Conservation (phyloP, 2,329 filamentous ascomycete species). For the Fusarium verticillioides region DNA sequence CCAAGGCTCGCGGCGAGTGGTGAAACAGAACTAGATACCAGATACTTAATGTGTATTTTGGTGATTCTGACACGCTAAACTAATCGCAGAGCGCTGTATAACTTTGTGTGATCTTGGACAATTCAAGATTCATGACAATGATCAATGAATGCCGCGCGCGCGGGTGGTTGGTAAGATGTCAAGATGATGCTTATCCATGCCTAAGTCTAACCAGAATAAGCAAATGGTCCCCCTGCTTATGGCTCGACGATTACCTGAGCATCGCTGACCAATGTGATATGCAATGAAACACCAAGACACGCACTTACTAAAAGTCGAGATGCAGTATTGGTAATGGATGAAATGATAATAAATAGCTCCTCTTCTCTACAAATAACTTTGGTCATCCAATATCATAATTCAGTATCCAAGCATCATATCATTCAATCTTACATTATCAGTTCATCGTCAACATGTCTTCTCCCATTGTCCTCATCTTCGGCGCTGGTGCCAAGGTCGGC, state of each 20-base stretch:
- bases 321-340: not conserved
- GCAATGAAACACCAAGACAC: not conserved
- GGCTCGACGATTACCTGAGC: not conserved
- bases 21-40: too few species aligned
- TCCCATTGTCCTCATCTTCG: constrained; percentile 7
- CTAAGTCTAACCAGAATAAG: not conserved
- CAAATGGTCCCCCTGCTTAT: not conserved
- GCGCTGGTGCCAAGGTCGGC: constrained; percentile 18
- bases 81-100: not conserved
- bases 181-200: not conserved
- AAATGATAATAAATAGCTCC: not conserved
- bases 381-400: too few species aligned
- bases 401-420: too few species aligned
- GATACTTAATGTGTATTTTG: too few species aligned
- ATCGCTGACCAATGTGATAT: constrained; percentile 3
- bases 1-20: not conserved
- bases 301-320: not conserved
- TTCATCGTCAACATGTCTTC: not conserved
- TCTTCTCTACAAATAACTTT: too few species aligned
- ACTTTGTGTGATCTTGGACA: not conserved
- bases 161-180: too few species aligned
- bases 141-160: not conserved
- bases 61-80: too few species aligned
- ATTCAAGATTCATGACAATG: too few species aligned
- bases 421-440: rapidly evolving